phyloP scores from a whole-genome alignment of 2,329 filamentous ascomycete genomes.

The Fusarium zealandicum region DNA sequence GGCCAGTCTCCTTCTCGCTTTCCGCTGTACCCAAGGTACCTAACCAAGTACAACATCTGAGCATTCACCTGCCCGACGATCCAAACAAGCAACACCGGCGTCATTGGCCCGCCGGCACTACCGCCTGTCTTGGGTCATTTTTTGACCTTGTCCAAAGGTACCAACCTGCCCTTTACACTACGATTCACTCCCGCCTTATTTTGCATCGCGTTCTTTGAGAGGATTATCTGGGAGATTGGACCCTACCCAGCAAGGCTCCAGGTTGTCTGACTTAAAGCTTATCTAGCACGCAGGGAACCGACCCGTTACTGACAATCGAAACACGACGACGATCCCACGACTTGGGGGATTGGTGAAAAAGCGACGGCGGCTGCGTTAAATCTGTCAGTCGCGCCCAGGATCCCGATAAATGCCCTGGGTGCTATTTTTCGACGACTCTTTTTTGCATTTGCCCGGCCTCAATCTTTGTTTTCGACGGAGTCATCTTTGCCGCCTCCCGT shows the following conservation, averaged over 20 bases:
- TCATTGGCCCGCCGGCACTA: conserved; percentile 38
- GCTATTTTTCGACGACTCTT: conserved; percentile 24
- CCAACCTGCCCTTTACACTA: conserved; percentile 17
- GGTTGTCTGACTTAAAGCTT: conserved; percentile 24
- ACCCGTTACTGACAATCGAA: conserved; percentile 7
- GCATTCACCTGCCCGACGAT: conserved; percentile 39
- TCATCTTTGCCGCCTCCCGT: conserved; percentile 3
- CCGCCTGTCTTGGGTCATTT: conserved; percentile 29
- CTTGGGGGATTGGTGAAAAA: conserved; percentile 36
- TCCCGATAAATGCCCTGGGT: conserved; percentile 28
- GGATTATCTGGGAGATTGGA: conserved; percentile 8
- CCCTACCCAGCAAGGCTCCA: conserved; percentile 11
- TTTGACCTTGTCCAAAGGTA: conserved; percentile 15
- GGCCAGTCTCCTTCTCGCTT: conserved; percentile 32
- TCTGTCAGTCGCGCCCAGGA: conserved; percentile 21
- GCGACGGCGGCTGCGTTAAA: conserved; percentile 18
- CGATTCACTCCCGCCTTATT: conserved; percentile 15
- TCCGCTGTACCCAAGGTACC: conserved; percentile 4
- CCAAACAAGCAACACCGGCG: conserved; percentile 37
- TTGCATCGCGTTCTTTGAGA: conserved; percentile 10
- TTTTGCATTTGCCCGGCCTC: conserved; percentile 19
- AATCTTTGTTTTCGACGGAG: conserved; percentile 10
- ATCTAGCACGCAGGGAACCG: conserved; percentile 18
- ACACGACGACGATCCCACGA: conserved; percentile 22
- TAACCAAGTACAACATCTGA: conserved; percentile 35